Evolutionary conservation across 2,329 filamentous ascomycete genomes (phyloP).

Genomic region (Fusarium veterinarium): DNA sequence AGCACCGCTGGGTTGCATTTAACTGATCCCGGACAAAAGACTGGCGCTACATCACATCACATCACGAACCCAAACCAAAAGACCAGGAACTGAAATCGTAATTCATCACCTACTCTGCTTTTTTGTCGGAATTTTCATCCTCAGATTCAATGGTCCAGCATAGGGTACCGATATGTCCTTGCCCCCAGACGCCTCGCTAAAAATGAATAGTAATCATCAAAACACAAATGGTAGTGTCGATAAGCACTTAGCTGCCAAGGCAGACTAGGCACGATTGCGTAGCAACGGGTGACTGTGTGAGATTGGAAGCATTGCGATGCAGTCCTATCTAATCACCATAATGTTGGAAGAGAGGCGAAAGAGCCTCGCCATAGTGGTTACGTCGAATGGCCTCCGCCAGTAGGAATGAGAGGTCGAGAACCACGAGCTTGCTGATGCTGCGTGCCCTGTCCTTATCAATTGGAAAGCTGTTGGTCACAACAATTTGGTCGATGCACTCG

Average conservation of each 20-base stretch:
- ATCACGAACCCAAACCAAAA: conserved; percentile 16
- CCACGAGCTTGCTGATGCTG: conserved; percentile 82
- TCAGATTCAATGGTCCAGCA: conserved; percentile 29
- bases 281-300: conserved; percentile 19
- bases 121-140: conserved; percentile 21
- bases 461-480: conserved; percentile 97
- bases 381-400: conserved; percentile 92
- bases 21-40: conserved; percentile 9
- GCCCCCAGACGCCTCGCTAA: conserved; percentile 53
- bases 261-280: conserved; percentile 11
- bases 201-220: conserved; percentile 34
- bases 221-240: conserved; percentile 30
- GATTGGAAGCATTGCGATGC: conserved; percentile 5
- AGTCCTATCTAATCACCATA: conserved; percentile 61
- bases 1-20: conserved; percentile 73
- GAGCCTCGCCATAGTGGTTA: conserved; percentile 95
- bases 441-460: conserved; percentile 80
- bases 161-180: conserved; percentile 37
- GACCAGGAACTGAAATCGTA: conserved; percentile 35
- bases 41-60: conserved; percentile 6
- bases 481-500: conserved; percentile 91
- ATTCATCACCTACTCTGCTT: conserved; percentile 45
- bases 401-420: conserved; percentile 89
- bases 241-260: conserved; percentile 14
- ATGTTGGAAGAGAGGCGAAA: conserved; percentile 76